These are phyloP conservation scores for Hypoxylon fuscum DNA, from an alignment of 495 filamentous ascomycete genomes.

Conservation along the genomic window DNA sequence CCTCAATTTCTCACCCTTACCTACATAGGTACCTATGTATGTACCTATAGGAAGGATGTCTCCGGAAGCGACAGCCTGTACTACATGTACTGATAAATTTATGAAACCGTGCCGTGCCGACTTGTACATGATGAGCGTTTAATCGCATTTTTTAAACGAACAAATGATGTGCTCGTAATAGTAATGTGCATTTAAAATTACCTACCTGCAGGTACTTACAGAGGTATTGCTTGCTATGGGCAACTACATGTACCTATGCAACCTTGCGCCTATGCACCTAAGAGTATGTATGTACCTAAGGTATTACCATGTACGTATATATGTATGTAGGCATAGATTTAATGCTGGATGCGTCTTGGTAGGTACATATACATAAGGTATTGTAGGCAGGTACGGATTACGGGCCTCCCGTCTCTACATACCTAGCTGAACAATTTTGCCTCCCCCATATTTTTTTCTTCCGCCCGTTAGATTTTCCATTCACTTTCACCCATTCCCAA, in stretches of 20 bases:
- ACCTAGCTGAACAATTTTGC: slow-evolving; percentile 43
- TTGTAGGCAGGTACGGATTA: no score
- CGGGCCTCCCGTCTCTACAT: slow-evolving; percentile 17
- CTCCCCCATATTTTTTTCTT: slow-evolving; percentile 38
- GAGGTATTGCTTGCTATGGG: background rate
- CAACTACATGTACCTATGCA: background rate
- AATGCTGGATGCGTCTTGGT: no score
- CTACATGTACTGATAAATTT: no score
- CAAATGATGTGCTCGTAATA: no score
- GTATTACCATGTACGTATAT: no score
- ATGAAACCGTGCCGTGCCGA: no score
- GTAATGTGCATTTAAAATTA: no score
- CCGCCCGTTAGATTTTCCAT: slow-evolving; percentile 29
- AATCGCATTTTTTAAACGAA: no score
- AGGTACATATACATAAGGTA: no score
- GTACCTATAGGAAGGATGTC: background rate
- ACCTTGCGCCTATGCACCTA: background rate
- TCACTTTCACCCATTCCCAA: slow-evolving; percentile 33
- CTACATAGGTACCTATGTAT: slow-evolving; percentile 1
- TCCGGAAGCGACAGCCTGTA: background rate
- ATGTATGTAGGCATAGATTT: no score
- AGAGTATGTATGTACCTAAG: background rate
- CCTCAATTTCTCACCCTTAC: background rate
- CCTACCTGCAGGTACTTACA: no score
- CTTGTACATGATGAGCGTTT: no score